Base-by-base conservation (phyloP, 1,284 basidiomycete species). In the Calocybe gambosa region DNA sequence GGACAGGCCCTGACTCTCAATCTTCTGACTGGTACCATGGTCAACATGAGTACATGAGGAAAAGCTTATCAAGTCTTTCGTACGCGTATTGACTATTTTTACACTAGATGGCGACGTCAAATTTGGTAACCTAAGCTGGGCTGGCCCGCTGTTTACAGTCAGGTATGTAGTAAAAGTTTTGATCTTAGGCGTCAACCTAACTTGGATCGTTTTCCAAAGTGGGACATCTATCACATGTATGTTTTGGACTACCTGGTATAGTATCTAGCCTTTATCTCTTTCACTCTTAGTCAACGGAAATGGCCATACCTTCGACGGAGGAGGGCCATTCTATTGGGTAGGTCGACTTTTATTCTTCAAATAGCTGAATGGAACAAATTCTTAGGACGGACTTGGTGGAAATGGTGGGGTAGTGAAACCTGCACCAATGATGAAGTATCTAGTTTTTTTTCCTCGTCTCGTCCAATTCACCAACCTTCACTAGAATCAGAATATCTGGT, bases 401-500 rank as follows among this genome's bases (percentile, higher is more conserved):
- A 62, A 51, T 36, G 63, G 66, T 29, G 67, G 68, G 7, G 45
- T 55, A 0, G 50, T 46, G 3, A 78, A 78, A 46, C 75, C 75
- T 6, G 56, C 52, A 15, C 74, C 74, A 5, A 74, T 78, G 74
- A 73, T 77, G 68, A 63, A 61, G 74, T 76, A 47, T 1, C 57
- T 49, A 13, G 31, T 26, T n/a, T 18, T 12, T 34, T n/a, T 13
- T 19, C 33, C 2, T 18, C 39, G 23, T 29, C 21, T 39, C 10
- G 42, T 23, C 15, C 39, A 37, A 19, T 48, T 29, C 28, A 33
- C 33, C 41, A 28, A 50, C 43, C 39, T 42, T 20, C 19, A 41
- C 4, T 43, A 77, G 75, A 59, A 78, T 79, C 49, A 70, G 71
- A 54, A 77, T 75, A 1, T 78, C 76, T 25, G 77, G 77, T 1